A percentile compares a stretch with the other conserved stretches of the same genome.
Evolutionary conservation across 192 early-diverging fungal genomes (phyloP).

Genomic region (Gonapodya sp.): DNA sequence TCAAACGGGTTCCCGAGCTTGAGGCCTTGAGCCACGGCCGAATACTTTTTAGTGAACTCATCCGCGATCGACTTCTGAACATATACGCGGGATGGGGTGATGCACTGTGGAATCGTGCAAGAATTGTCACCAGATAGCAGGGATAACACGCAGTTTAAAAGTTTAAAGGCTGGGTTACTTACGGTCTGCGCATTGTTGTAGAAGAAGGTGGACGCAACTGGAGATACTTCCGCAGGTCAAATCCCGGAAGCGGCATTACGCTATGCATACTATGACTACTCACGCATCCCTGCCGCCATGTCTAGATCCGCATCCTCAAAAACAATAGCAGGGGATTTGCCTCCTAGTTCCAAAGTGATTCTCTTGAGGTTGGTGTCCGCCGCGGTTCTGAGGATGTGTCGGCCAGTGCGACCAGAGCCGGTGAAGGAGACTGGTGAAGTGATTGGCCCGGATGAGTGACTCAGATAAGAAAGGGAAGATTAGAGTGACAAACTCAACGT

Average conservation of each 20-base stretch:
- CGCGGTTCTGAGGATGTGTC: slow-evolving; percentile 3
- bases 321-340: slow-evolving; percentile 38
- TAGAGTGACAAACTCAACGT: neutral
- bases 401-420: slow-evolving; percentile 15
- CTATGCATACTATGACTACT: neutral
- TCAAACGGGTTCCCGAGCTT: slow-evolving; percentile 68
- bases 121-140: too few species aligned
- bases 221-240: neutral
- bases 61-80: slow-evolving; percentile 29
- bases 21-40: slow-evolving; percentile 42
- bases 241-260: too few species aligned
- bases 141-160: too few species aligned
- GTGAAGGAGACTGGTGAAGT: slow-evolving; percentile 20
- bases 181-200: neutral
- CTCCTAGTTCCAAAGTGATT: slow-evolving; percentile 36
- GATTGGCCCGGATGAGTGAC: slow-evolving; percentile 13
- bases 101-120: slow-evolving; percentile 34
- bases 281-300: slow-evolving; percentile 18
- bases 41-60: slow-evolving; percentile 33
- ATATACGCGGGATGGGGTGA: slow-evolving; percentile 30
- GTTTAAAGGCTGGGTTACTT: too few species aligned
- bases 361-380: slow-evolving; percentile 25
- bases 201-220: slow-evolving; percentile 21
- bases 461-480: neutral
- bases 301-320: slow-evolving; percentile 40